Evolutionary conservation across 2,329 filamentous ascomycete genomes (phyloP).

Genomic region (Penicillium sp.): DNA sequence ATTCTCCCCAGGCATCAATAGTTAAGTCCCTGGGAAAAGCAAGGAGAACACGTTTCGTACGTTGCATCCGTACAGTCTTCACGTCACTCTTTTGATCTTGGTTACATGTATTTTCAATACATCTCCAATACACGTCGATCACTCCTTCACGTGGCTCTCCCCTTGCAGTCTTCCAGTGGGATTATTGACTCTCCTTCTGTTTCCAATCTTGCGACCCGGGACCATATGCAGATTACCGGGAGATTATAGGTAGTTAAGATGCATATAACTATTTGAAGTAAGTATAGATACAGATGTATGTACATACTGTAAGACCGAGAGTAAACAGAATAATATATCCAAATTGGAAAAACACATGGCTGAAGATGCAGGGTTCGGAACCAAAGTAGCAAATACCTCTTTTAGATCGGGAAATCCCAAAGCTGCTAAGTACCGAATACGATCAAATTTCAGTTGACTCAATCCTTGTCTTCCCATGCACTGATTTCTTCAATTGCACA

Average conservation of each 20-base stretch:
- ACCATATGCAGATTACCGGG: conserved; percentile 4
- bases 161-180: not conserved
- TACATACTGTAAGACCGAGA: too few species aligned
- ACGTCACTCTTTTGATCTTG: conserved; percentile 1
- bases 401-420: not conserved
- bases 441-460: too few species aligned
- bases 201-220: conserved; percentile 7
- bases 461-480: not conserved
- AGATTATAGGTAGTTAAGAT: too few species aligned
- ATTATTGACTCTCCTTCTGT: conserved; percentile 4
- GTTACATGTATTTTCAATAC: not conserved
- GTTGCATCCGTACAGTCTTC: conserved; percentile 4
- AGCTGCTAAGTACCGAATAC: not conserved
- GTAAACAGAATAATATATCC: not conserved
- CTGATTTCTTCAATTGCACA: not conserved
- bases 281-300: not conserved
- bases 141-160: conserved; percentile 8
- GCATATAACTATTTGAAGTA: too few species aligned
- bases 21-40: conserved; percentile 2
- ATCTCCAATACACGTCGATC: conserved; percentile 2
- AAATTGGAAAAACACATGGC: conserved; percentile 17
- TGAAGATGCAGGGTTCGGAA: conserved; percentile 7
- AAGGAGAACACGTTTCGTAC: conserved; percentile 10
- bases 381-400: not conserved
- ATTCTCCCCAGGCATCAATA: not conserved